Conservation (phyloP, 768 basidiomycete genomes). For the Amanita pallidorosea region DNA sequence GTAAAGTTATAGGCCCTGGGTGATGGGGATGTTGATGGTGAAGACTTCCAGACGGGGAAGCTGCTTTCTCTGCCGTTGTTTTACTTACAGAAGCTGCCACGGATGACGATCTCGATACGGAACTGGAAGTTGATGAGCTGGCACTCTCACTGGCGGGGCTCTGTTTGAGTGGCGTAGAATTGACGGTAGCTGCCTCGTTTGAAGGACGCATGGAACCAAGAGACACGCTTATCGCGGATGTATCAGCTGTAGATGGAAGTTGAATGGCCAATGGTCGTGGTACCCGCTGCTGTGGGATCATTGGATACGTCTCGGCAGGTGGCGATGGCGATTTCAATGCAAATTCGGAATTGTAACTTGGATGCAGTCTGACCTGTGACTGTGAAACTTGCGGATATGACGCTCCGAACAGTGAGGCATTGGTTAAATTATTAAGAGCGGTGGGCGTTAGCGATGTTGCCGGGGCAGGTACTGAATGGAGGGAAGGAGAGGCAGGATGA, state of each 20-base stretch:
- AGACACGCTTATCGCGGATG: conserved; percentile 7
- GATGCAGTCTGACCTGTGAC: conserved; percentile 7
- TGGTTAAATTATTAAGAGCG: conserved; percentile 2
- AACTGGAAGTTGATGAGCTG: conserved; percentile 1
- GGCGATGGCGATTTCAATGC: conserved; percentile 20
- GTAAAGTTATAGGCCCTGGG: conserved; percentile 62
- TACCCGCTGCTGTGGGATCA: background rate
- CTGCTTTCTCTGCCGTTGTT: conserved; percentile 1
- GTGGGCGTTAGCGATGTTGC: conserved; percentile 5
- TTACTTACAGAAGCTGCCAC: conserved; percentile 3
- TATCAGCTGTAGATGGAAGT: background rate
- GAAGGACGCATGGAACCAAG: background rate
- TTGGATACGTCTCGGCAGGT: background rate
- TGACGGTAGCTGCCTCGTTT: background rate
- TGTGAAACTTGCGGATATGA: conserved; percentile 15
- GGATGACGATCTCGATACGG: conserved; percentile 4
- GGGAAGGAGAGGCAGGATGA: conserved; percentile 14
- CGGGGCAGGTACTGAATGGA: conserved; percentile 5
- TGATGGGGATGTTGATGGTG: conserved; percentile 29
- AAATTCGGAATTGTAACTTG: conserved; percentile 9
- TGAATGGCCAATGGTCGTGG: background rate
- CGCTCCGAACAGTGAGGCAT: conserved; percentile 15
- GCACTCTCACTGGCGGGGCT: background rate
- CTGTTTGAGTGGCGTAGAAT: background rate
- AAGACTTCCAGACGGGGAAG: conserved; percentile 4